These are phyloP conservation scores for Serendipita indica DNA, from an alignment of 768 basidiomycete genomes.

Conservation along the genomic window DNA sequence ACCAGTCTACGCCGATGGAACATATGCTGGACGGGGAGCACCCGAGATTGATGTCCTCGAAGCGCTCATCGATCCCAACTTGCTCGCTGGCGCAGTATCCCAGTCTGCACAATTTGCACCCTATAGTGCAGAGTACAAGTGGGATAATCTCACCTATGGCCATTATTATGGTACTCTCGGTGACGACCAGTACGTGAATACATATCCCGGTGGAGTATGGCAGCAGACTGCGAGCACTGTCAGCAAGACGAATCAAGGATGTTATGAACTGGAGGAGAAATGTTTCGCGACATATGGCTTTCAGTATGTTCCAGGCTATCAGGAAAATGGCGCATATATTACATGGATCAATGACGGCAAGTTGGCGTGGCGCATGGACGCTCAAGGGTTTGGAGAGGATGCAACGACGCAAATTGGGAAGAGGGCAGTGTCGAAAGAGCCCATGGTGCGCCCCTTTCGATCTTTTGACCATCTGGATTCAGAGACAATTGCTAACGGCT, in stretches of 20 bases:
- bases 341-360: constrained; percentile 63
- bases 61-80: constrained; percentile 45
- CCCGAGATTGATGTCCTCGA: constrained; percentile 93
- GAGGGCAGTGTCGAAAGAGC: constrained; percentile 73
- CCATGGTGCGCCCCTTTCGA: constrained; percentile 72
- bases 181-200: constrained; percentile 38
- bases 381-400: constrained; percentile 56
- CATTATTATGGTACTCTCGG: constrained; percentile 37
- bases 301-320: constrained; percentile 63
- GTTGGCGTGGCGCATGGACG: constrained; percentile 56
- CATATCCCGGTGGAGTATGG: constrained; percentile 51
- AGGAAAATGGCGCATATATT: constrained; percentile 57
- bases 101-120: constrained; percentile 74
- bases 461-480: not conserved
- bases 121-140: constrained; percentile 54
- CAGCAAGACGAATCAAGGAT: constrained; percentile 19
- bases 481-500: not conserved
- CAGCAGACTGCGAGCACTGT: constrained; percentile 67
- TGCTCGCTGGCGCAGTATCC: constrained; percentile 49
- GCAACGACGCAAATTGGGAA: constrained; percentile 37
- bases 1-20: constrained; percentile 29
- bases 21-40: constrained; percentile 49
- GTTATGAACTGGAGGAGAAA: constrained; percentile 25
- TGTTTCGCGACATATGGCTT: constrained; percentile 50
- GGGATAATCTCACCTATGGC: constrained; percentile 36